Evolutionary conservation across 2,329 filamentous ascomycete species (phyloP).

Genomic region (Cylindrodendrum hubeiense): DNA sequence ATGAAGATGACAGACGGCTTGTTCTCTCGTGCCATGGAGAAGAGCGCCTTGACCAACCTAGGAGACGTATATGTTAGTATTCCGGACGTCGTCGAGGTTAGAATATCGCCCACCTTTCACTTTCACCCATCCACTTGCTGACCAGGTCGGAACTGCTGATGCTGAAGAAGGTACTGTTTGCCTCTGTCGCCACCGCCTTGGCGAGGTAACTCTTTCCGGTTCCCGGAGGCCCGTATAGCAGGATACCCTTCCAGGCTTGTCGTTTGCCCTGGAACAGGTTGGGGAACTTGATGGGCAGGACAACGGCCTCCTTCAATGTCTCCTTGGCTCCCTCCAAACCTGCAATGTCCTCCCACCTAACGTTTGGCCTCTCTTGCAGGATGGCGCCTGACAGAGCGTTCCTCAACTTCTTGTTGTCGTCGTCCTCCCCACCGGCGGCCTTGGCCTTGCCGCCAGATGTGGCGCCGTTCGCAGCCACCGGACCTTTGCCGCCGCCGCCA

Average conservation of each 20-base stretch:
- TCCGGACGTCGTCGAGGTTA: not conserved
- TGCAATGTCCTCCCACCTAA: constrained; percentile 98
- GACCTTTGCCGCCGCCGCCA: constrained; percentile 64
- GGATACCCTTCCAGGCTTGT: constrained; percentile 97
- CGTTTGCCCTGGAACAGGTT: constrained; percentile 96
- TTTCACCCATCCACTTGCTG: constrained; percentile 99
- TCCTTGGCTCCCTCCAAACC: constrained; percentile 95
- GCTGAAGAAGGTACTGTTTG: constrained; percentile 99
- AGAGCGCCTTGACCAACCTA: constrained; percentile 94
- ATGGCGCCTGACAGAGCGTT: constrained; percentile 93
- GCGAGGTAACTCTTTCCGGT: constrained; percentile 98
- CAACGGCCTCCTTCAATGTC: constrained; percentile 96
- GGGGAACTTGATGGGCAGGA: constrained; percentile 98
- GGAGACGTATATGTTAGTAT: constrained; percentile 34
- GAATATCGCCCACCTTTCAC: constrained; percentile 77
- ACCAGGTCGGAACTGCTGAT: constrained; percentile 97
- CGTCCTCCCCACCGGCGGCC: constrained; percentile 77
- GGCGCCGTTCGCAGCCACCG: constrained; percentile 77
- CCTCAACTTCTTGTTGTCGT: constrained; percentile 94
- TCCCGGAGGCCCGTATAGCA: constrained; percentile 95
- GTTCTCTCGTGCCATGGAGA: constrained; percentile 98
- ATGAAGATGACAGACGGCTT: constrained; percentile 99
- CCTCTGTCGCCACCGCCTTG: constrained; percentile 97
- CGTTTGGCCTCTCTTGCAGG: constrained; percentile 92
- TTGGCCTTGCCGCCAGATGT: constrained; percentile 71